These are phyloP conservation scores for Plasmodium malariae DNA, from an alignment of 169 alveolate genomes.

Conservation along the genomic window DNA sequence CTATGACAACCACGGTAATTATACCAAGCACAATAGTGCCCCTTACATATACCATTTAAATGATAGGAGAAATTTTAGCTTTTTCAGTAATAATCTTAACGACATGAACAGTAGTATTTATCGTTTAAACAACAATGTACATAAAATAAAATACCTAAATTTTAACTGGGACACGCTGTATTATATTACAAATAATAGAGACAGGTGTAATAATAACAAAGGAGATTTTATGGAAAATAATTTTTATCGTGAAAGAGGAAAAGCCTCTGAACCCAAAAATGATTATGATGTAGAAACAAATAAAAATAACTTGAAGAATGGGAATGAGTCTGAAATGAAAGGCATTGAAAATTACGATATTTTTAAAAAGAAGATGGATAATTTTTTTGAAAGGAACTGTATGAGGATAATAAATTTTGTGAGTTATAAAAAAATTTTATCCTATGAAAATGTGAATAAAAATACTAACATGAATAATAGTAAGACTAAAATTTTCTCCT, in stretches of 20 bases:
- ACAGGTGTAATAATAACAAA: not conserved
- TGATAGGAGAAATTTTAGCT: not conserved
- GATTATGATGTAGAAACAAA: constrained; percentile 12
- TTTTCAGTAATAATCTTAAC: not conserved
- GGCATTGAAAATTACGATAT: constrained; percentile 33
- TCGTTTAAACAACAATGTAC: not conserved
- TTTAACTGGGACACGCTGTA: not conserved
- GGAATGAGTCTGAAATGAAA: not conserved
- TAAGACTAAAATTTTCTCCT: not conserved
- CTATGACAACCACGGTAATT: not conserved
- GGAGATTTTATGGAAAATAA: not conserved
- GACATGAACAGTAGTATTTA: not conserved
- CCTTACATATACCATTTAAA: not conserved
- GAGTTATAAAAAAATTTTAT: constrained; percentile 41
- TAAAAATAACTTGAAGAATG: not conserved
- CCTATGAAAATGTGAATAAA: constrained; percentile 6
- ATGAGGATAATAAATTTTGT: constrained; percentile 49
- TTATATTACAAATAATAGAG: not conserved
- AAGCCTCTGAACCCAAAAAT: not conserved
- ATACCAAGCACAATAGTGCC: not conserved
- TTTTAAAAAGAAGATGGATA: constrained; percentile 13
- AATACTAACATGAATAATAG: not conserved
- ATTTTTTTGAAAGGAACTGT: constrained; percentile 36
- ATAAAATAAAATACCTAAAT: not conserved
- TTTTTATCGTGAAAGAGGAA: not conserved